These are phyloP conservation scores for Carex parvula DNA, from an alignment of 176 grass and related monocot genomes.

Conservation along the genomic window DNA sequence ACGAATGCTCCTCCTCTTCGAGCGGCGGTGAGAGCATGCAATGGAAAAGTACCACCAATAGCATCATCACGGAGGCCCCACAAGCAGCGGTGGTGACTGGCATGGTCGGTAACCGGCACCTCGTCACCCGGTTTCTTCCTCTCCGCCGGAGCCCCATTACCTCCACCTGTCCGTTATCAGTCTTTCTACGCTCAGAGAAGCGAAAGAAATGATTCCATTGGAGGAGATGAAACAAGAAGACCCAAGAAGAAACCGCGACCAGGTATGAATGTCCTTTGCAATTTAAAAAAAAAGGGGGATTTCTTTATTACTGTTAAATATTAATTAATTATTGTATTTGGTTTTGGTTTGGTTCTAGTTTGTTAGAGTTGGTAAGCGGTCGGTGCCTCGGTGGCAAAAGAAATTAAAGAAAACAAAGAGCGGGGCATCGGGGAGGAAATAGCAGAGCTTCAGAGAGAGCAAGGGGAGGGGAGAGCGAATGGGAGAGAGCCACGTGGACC, in stretches of 20 bases:
- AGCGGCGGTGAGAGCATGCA: slow-evolving; percentile 67
- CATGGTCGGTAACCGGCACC: slow-evolving; percentile 58
- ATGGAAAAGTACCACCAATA: slow-evolving; percentile 59
- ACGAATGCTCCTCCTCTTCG: slow-evolving; percentile 26
- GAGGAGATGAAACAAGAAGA: neutral
- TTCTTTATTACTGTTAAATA: neutral
- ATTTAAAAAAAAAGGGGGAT: neutral
- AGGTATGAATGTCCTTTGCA: neutral
- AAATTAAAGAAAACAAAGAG: neutral
- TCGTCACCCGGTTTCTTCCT: slow-evolving; percentile 41
- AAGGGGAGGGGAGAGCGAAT: slow-evolving; percentile 8
- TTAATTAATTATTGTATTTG: neutral
- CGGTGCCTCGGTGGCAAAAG: neutral
- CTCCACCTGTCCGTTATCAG: neutral
- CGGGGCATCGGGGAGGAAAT: neutral
- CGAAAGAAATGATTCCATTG: slow-evolving; percentile 21
- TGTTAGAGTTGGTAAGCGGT: slow-evolving; percentile 25
- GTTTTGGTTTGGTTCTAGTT: neutral
- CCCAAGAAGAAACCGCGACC: slow-evolving; percentile 6
- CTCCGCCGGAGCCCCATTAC: slow-evolving; percentile 56
- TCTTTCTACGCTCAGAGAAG: slow-evolving; percentile 14
- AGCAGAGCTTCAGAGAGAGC: neutral
- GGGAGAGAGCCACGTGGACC: slow-evolving; percentile 5
- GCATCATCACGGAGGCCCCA: slow-evolving; percentile 47
- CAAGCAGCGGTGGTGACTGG: slow-evolving; percentile 41